Evolutionary conservation across 345 rosid genomes (phyloP), one percentile per base, ranked within the genome.

Genomic region (Citrus trifoliata): DNA sequence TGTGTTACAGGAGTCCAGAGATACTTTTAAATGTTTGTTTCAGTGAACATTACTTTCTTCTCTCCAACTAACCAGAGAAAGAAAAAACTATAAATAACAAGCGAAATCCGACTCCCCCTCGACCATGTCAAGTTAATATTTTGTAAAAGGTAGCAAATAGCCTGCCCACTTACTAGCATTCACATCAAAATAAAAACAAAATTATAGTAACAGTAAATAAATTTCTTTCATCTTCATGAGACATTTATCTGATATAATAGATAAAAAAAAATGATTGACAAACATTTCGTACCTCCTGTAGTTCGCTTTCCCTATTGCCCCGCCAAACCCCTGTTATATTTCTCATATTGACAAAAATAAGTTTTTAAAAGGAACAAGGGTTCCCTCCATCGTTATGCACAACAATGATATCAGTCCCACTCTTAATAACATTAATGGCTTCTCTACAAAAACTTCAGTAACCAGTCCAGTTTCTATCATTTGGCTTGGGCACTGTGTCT

Each of bases 391-490:
- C 13, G 33, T 76, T 66, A 19, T 53, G 33, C 51, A 42, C 33
- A 37, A 68, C 13, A 75, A 79, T 68, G 59, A 64, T 58, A 75
- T 70, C 19, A 22, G 42, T 59, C n/a, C n/a, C 28, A 28, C 72
- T 76, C 12, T 51, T 58, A 10, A 18, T 18, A 81, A 10, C 51
- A 42, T 56, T 35, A 75, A 62, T 27, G 58, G 37, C 48, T 59
- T 69, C 83, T 69, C 85, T 82, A 84, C 85, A 84, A 84, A 66
- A 82, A 79, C 46, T 80, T 80, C 60, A 33, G 74, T n/a, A 81
- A 79, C 79, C 61, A 70, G 58, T 48, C 55, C 61, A 35, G 33
- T 61, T 77, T 60, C 64, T 46, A 48, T 59, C 48, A 33, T 61
- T 79, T 59, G 82, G 76, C 71, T 24, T 46, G 62, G 55, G 62